These are phyloP conservation scores for Mollisiaceae sp. DNA, from an alignment of 2,329 filamentous ascomycete genomes.

Conservation along the genomic window DNA sequence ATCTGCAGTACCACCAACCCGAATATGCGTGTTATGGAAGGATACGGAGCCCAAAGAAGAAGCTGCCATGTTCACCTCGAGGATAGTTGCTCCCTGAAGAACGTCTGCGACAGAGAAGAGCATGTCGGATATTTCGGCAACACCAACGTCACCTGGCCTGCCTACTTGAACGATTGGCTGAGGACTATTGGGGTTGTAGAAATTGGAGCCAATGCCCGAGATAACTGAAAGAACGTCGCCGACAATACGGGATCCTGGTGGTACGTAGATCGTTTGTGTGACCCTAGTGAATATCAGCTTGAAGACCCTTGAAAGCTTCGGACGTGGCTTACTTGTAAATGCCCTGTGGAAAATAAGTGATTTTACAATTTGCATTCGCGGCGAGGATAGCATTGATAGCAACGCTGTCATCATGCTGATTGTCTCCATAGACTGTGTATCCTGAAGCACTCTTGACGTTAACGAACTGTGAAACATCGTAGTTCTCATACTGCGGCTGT, in stretches of 20 bases:
- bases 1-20: conserved; percentile 49
- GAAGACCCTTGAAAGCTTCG: neutral
- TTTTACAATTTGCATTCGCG: conserved; percentile 51
- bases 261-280: conserved; percentile 52
- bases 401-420: conserved; percentile 60
- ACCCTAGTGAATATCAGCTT: conserved; percentile 36
- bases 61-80: conserved; percentile 55
- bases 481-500: conserved; percentile 57
- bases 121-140: conserved; percentile 65
- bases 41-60: neutral
- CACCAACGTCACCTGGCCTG: conserved; percentile 57
- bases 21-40: conserved; percentile 34
- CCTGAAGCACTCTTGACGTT: conserved; percentile 45
- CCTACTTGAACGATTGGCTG: conserved; percentile 57
- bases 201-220: conserved; percentile 46
- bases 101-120: conserved; percentile 49
- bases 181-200: conserved; percentile 49
- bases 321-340: conserved; percentile 47
- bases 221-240: conserved; percentile 49
- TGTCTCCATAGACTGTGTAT: conserved; percentile 53
- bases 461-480: conserved; percentile 46
- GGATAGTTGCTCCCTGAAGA: conserved; percentile 48
- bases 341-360: conserved; percentile 61
- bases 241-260: conserved; percentile 46
- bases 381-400: conserved; percentile 61